These are phyloP conservation scores for Murraya paniculata DNA, from an alignment of 345 rosid genomes.

Conservation along the genomic window DNA sequence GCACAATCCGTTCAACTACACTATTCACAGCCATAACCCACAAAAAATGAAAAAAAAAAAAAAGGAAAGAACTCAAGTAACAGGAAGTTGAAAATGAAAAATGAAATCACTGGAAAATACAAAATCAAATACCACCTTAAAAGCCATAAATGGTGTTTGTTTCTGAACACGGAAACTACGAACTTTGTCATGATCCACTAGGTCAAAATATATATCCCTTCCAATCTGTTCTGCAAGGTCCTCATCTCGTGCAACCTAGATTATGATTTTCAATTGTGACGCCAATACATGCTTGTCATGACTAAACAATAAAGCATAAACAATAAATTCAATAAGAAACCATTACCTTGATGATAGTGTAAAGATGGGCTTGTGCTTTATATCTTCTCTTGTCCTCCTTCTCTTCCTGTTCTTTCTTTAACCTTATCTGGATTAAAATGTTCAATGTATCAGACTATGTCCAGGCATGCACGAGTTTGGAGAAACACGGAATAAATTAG, in stretches of 20 bases:
- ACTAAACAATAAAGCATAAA: slow-evolving; percentile 1
- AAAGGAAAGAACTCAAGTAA: not conserved
- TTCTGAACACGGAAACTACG: slow-evolving; percentile 88
- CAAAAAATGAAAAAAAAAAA: not conserved
- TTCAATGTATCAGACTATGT: slow-evolving; percentile 12
- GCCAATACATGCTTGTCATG: not conserved
- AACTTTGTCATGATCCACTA: slow-evolving; percentile 97
- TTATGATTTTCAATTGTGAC: not conserved
- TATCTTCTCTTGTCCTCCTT: slow-evolving; percentile 83
- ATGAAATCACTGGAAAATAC: not conserved
- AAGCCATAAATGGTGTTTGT: slow-evolving; percentile 62
- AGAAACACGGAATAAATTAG: not conserved
- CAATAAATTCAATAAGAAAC: slow-evolving; percentile 1
- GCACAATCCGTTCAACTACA: not conserved
- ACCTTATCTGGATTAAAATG: slow-evolving; percentile 62
- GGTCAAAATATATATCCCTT: slow-evolving; percentile 89
- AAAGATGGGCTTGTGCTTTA: slow-evolving; percentile 94
- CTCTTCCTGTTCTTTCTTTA: slow-evolving; percentile 95
- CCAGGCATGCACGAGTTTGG: not conserved
- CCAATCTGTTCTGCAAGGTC: slow-evolving; percentile 90
- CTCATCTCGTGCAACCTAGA: slow-evolving; percentile 68
- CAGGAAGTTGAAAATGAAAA: too few relatives aligned
- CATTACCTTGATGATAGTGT: slow-evolving; percentile 83
- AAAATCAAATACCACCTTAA: slow-evolving; percentile 55
- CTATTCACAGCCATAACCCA: not conserved